A percentile compares a stretch with the other conserved stretches of the same genome.
Evolutionary conservation across 2,329 filamentous ascomycete species (phyloP).

Genomic region (Fusarium coicis): DNA sequence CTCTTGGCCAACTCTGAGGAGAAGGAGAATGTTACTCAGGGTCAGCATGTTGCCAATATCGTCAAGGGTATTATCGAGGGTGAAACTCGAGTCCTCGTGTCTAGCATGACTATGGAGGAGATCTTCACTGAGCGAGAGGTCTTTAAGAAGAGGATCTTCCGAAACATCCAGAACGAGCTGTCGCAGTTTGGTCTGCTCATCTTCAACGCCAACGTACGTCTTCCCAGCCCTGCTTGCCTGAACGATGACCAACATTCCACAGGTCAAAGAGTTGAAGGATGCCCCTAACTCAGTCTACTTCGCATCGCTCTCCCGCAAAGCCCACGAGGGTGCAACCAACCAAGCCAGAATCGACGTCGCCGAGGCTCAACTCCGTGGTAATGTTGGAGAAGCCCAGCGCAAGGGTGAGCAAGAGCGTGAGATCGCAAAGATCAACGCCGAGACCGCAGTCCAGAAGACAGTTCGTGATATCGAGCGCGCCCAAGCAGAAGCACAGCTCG

Average conservation of each 20-base stretch:
- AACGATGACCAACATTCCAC: background rate
- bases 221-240: too few species aligned
- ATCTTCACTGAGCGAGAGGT: slow-evolving; percentile 82
- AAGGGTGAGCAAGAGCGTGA: slow-evolving; percentile 85
- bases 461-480: slow-evolving; percentile 86
- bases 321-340: slow-evolving; percentile 85
- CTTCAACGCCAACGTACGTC: slow-evolving; percentile 69
- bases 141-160: slow-evolving; percentile 80
- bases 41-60: slow-evolving; percentile 80
- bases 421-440: slow-evolving; percentile 87
- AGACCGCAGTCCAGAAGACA: slow-evolving; percentile 86
- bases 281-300: slow-evolving; percentile 86
- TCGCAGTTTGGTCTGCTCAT: slow-evolving; percentile 83
- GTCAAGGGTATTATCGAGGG: slow-evolving; percentile 92
- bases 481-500: slow-evolving; percentile 78
- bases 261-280: slow-evolving; percentile 84
- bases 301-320: slow-evolving; percentile 81
- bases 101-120: slow-evolving; percentile 92
- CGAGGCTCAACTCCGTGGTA: slow-evolving; percentile 72
- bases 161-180: slow-evolving; percentile 82
- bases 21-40: slow-evolving; percentile 49
- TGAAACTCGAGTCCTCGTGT: slow-evolving; percentile 84
- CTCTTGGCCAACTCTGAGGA: slow-evolving; percentile 74
- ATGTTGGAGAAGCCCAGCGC: slow-evolving; percentile 81
- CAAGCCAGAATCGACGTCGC: slow-evolving; percentile 77